Percentiles rank a stretch among this genome's conserved stretches.
Evolutionary conservation across 108 stramenopile species (phyloP).

Genomic region (Cylindrotheca fusiformis): DNA sequence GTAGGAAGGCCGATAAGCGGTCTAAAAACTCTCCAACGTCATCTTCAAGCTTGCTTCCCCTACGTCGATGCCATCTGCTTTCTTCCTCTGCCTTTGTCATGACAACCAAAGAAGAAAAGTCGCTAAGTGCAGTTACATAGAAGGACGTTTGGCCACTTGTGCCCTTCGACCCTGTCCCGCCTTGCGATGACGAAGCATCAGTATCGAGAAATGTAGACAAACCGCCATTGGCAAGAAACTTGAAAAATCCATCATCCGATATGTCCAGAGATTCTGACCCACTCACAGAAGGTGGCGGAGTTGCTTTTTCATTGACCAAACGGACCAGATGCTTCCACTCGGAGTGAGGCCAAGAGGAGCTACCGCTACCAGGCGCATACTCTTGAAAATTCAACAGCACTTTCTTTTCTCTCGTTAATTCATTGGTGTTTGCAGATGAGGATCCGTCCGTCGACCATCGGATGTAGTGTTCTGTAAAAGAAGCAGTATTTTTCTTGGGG

Average conservation of each 20-base stretch:
- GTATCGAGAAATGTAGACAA: neutral
- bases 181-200: too few relatives aligned
- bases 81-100: neutral
- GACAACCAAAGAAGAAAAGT: neutral
- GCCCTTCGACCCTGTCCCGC: neutral
- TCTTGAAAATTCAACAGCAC: neutral
- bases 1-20: neutral
- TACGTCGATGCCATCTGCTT: neutral
- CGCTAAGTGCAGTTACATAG: neutral
- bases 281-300: too few relatives aligned
- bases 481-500: neutral
- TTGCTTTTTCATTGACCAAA: neutral
- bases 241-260: neutral
- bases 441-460: neutral
- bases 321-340: slow-evolving; percentile 2
- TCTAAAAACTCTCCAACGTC: neutral
- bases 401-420: neutral
- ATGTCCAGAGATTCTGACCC: neutral
- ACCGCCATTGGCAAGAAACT: neutral
- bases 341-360: slow-evolving; percentile 3
- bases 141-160: neutral
- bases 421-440: neutral
- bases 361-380: neutral
- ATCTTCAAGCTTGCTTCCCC: neutral
- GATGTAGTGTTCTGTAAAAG: neutral